Percentiles rank a stretch among this genome's conserved stretches.
phyloP scores from a whole-genome alignment of 495 filamentous ascomycete genomes.

The Barbatosphaeria neglecta region DNA sequence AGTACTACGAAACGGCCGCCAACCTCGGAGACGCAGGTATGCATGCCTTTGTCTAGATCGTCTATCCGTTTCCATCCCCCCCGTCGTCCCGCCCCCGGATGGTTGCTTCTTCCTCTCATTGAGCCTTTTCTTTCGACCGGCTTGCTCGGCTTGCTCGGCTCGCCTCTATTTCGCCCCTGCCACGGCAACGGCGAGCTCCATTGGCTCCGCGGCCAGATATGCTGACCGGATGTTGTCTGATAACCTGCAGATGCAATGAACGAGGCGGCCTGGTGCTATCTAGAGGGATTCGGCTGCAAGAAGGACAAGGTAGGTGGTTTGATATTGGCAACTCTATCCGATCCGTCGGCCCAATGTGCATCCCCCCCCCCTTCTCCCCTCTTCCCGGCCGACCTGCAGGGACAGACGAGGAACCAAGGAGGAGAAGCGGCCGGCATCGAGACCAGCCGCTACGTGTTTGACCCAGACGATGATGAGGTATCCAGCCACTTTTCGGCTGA shows the following conservation, averaged over 20 bases:
- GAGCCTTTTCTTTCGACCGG: too few relatives aligned
- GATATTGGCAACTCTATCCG: too few relatives aligned
- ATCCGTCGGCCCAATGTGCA: neutral
- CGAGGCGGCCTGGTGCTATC: conserved; percentile 90
- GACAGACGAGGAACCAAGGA: too few relatives aligned
- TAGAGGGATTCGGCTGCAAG: conserved; percentile 85
- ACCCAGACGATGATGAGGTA: too few relatives aligned
- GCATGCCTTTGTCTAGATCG: conserved; percentile 2
- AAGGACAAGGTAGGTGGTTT: conserved; percentile 82
- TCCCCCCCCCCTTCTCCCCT: neutral
- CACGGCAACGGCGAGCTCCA: neutral
- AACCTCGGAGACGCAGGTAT: conserved; percentile 79
- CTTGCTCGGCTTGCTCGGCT: neutral
- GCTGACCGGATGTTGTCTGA: conserved; percentile 9
- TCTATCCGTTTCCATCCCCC: neutral
- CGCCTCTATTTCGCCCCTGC: neutral
- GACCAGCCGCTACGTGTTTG: too few relatives aligned
- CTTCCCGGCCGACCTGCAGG: neutral
- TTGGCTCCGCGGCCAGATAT: neutral
- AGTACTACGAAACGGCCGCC: conserved; percentile 95
- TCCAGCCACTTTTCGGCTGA: too few relatives aligned
- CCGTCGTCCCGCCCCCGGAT: too few relatives aligned
- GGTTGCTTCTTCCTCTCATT: too few relatives aligned
- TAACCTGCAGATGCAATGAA: conserved; percentile 75
- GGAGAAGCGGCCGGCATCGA: too few relatives aligned